These are phyloP conservation scores for Hypoxylon sp. DNA, from an alignment of 2,329 filamentous ascomycete species.

Conservation along the genomic window DNA sequence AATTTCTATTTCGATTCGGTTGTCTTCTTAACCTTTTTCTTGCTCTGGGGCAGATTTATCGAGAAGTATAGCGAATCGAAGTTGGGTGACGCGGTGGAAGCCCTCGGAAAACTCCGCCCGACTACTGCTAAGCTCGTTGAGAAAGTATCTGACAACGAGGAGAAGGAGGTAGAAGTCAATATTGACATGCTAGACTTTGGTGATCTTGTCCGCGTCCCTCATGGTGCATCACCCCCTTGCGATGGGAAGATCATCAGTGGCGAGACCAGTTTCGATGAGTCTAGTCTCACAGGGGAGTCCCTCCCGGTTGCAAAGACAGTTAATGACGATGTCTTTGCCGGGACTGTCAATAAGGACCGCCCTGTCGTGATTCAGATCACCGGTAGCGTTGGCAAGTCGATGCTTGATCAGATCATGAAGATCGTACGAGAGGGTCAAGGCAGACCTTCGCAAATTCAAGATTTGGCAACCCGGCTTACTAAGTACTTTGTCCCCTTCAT, in stretches of 20 bases:
- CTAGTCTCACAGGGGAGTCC: conserved; percentile 87
- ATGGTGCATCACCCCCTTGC: conserved; percentile 86
- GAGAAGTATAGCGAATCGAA: conserved; percentile 94
- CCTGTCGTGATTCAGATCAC: conserved; percentile 74
- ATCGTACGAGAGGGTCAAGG: conserved; percentile 84
- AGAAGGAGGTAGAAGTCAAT: conserved; percentile 58
- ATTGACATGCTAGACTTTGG: conserved; percentile 82
- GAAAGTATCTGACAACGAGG: conserved; percentile 55
- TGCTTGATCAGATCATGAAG: conserved; percentile 84
- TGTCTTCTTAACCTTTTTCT: conserved; percentile 89
- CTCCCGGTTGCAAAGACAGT: conserved; percentile 72
- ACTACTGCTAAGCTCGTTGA: conserved; percentile 79
- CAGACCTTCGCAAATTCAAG: conserved; percentile 79
- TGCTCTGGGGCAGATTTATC: conserved; percentile 79
- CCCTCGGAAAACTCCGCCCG: conserved; percentile 82
- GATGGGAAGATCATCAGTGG: conserved; percentile 78
- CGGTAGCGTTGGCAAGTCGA: conserved; percentile 74
- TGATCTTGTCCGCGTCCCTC: conserved; percentile 79
- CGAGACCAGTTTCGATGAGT: conserved; percentile 84
- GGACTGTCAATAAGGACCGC: conserved; percentile 78
- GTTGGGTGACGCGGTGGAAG: conserved; percentile 86
- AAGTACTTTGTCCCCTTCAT: conserved; percentile 83
- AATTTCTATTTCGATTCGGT: conserved; percentile 92
- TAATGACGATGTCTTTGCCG: conserved; percentile 77
- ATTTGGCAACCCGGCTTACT: conserved; percentile 78